A percentile compares a stretch with the other conserved stretches of the same genome.
These are phyloP conservation scores for Colletotrichum costaricense DNA, from an alignment of 2,329 filamentous ascomycete genomes.

Conservation along the genomic window DNA sequence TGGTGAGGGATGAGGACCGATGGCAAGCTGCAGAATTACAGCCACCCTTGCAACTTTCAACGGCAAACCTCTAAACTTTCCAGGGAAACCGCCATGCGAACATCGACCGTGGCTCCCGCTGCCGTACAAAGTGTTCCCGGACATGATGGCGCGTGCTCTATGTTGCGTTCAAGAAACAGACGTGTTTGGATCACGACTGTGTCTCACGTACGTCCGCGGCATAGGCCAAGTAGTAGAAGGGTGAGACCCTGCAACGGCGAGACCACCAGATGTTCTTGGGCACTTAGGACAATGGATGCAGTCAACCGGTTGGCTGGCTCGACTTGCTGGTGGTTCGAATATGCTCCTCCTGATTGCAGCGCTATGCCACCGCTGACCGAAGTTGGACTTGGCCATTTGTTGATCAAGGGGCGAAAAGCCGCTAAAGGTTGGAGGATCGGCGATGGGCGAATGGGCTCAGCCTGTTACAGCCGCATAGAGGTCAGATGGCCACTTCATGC, in stretches of 20 bases:
- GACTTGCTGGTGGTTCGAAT: background rate
- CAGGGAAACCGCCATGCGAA: constrained; percentile 11
- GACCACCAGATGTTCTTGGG: background rate
- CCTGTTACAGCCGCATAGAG: constrained; percentile 31
- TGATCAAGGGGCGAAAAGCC: constrained; percentile 27
- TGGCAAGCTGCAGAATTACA: constrained; percentile 9
- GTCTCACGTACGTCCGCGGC: constrained; percentile 17
- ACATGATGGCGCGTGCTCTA: constrained; percentile 25
- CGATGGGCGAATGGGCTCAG: constrained; percentile 32
- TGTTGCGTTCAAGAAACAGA: constrained; percentile 17
- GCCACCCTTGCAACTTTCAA: constrained; percentile 2
- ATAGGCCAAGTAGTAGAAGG: background rate
- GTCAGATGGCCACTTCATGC: constrained; percentile 30
- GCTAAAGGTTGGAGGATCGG: constrained; percentile 31
- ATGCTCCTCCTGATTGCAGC: constrained; percentile 9
- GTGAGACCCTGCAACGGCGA: constrained; percentile 14
- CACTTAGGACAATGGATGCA: constrained; percentile 1
- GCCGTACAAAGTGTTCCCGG: background rate
- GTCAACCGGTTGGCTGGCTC: background rate
- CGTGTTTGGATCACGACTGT: constrained; percentile 16
- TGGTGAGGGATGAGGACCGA: constrained; percentile 7
- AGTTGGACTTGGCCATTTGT: constrained; percentile 11
- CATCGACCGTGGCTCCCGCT: background rate
- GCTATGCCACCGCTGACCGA: constrained; percentile 21
- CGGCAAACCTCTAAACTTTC: constrained; percentile 1